Evolutionary conservation across 805 yeast species (phyloP).

Genomic region (Ogataea naganishii): DNA sequence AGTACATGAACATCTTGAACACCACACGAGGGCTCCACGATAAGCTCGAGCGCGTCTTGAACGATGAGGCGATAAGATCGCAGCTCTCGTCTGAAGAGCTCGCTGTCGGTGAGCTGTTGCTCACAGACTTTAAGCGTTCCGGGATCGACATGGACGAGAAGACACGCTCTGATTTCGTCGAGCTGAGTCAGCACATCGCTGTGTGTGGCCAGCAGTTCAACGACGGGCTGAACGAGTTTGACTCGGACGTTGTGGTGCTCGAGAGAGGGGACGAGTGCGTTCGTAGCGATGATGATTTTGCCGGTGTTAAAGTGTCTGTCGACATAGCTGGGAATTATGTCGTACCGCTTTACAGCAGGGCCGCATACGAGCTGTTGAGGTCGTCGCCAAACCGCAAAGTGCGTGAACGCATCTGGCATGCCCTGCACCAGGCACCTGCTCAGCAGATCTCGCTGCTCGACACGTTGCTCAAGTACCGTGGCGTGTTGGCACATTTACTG

Average conservation of each 20-base stretch:
- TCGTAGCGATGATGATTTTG: no score
- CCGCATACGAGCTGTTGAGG: conserved; percentile 59
- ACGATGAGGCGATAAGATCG: conserved; percentile 24
- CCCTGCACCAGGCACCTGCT: conserved; percentile 55
- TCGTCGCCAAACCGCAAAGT: conserved; percentile 46
- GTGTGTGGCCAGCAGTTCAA: conserved; percentile 71
- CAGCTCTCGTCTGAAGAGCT: conserved; percentile 64
- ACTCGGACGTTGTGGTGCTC: conserved; percentile 18
- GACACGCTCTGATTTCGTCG: conserved; percentile 62
- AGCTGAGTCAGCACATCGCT: conserved; percentile 73
- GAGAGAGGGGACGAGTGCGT: no score
- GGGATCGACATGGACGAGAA: conserved; percentile 73
- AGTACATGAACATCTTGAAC: conserved; percentile 87
- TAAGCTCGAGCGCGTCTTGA: conserved; percentile 48
- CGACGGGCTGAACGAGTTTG: conserved; percentile 31
- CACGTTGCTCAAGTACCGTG: conserved; percentile 54
- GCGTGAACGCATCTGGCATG: conserved; percentile 66
- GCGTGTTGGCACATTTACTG: conserved; percentile 61
- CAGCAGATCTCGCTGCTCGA: conserved; percentile 55
- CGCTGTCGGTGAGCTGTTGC: conserved; percentile 70
- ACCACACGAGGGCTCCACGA: conserved; percentile 68
- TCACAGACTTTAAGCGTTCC: conserved; percentile 81
- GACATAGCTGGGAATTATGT: conserved; percentile 31
- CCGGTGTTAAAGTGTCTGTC: conserved; percentile 11
- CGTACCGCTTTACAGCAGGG: conserved; percentile 52